Evolutionary conservation across 2,329 filamentous ascomycete genomes (phyloP), one percentile per base, ranked within the genome.

Genomic region (Arthrobotrys sinensis): DNA sequence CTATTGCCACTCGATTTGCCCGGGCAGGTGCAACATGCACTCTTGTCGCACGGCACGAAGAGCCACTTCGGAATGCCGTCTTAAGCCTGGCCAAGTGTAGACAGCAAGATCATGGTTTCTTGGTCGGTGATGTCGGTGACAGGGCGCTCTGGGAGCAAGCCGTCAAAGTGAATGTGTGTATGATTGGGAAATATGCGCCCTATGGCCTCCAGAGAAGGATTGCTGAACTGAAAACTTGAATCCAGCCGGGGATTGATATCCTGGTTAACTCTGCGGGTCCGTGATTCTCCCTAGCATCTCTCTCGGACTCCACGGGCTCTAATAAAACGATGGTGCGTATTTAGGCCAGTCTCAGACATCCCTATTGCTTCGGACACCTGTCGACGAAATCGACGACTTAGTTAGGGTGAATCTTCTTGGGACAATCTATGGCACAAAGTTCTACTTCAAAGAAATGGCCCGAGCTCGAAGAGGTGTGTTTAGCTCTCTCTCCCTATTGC

Each of bases 261-360:
- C 88, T 97, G 0, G 88, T 97, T 80, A 96, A 97, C 82, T 92
- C 92, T 28, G 93, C 93, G 0, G 94, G 93, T 8, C 21, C 12
- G 50, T 46, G 19, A 11, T 40, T 19, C 5, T 19, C 4, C 53
- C 11, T 2, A 4, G 24, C 4, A 28, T 28, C 24, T 28, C 24
- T 28, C 4, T 28, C 24, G 24, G 24, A 4, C 24, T 21, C 6
- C 24, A 21, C 28, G 21, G 24, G 21, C 16, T 32, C 46, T 28
- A 21, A 43, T 53, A 64, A 40, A 52, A 21, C 19, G 6, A 11
- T 28, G 16, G n/a, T 55, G 34, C 7, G 32, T 21, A n/a, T 55
- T 5, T 40, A 76, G 72, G 73, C 28, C 66, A 68, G 16, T 48
- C 72, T 28, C 60, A 68, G 32, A 24, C 45, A 24, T 60, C 64